These are phyloP conservation scores for Rhodotorula graminis DNA, from an alignment of 768 basidiomycete genomes.

Conservation along the genomic window DNA sequence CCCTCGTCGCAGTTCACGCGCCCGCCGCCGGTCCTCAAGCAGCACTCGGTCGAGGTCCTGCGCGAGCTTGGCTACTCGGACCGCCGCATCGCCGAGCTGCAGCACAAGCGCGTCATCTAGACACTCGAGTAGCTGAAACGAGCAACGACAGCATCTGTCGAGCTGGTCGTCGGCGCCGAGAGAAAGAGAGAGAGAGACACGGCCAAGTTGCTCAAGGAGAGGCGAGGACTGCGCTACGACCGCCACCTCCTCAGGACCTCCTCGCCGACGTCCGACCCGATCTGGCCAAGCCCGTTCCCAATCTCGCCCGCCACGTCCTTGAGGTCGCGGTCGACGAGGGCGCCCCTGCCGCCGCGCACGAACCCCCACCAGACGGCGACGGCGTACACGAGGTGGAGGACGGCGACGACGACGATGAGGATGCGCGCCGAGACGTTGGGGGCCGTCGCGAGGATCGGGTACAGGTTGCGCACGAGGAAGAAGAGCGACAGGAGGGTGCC, in stretches of 20 bases:
- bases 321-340: conserved; percentile 5
- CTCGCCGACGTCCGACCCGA: neutral
- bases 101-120: conserved; percentile 28
- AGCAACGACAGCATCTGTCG: no score
- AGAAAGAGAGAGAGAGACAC: neutral
- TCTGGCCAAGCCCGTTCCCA: neutral
- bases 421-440: conserved; percentile 78
- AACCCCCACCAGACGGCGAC: conserved; percentile 78
- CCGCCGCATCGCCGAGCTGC: conserved; percentile 24
- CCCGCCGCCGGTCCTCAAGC: conserved; percentile 40
- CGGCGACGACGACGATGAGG: conserved; percentile 67
- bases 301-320: conserved; percentile 6
- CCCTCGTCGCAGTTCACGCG: conserved; percentile 23
- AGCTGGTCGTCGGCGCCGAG: no score
- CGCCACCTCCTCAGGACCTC: neutral
- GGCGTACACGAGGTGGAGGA: conserved; percentile 72
- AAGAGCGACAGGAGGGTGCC: conserved; percentile 77
- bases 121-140: no score
- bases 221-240: neutral
- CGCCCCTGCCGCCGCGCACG: conserved; percentile 50
- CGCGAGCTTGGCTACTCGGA: conserved; percentile 37
- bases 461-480: conserved; percentile 78
- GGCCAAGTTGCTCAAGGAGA: neutral
- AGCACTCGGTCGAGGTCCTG: conserved; percentile 42
- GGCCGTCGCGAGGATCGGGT: conserved; percentile 80